Evolutionary conservation across 2,329 filamentous ascomycete genomes (phyloP).

Genomic region (Polychaeton citri): DNA sequence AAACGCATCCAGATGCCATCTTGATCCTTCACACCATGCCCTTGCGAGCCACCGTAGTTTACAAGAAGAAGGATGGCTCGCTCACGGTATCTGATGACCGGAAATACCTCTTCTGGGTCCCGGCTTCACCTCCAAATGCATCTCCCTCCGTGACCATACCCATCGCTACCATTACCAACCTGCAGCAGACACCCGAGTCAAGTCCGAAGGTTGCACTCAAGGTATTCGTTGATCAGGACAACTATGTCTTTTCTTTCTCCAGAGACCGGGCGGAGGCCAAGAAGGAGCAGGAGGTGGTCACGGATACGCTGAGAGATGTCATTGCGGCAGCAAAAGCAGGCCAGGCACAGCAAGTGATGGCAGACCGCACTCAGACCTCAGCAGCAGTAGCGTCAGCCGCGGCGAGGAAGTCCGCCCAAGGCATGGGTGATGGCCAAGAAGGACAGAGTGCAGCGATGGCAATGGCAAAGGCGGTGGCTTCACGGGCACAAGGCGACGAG

Average conservation of each 20-base stretch:
- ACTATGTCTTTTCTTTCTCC: constrained; percentile 83
- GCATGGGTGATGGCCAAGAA: constrained; percentile 9
- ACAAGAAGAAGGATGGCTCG: constrained; percentile 93
- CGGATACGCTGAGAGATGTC: constrained; percentile 65
- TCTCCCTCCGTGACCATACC: constrained; percentile 55
- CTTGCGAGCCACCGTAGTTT: constrained; percentile 54
- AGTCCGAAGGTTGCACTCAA: constrained; percentile 86
- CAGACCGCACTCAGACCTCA: constrained; percentile 9
- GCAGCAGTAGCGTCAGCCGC: constrained; percentile 8
- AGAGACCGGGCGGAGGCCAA: constrained; percentile 56
- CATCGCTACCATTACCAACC: constrained; percentile 70
- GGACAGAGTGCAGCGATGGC: constrained; percentile 56
- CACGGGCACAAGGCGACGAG: constrained; percentile 30
- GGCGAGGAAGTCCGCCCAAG: constrained; percentile 6
- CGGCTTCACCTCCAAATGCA: constrained; percentile 46
- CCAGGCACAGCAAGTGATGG: constrained; percentile 21
- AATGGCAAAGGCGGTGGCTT: constrained; percentile 57
- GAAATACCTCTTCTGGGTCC: constrained; percentile 68
- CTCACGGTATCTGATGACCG: constrained; percentile 63
- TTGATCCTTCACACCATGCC: constrained; percentile 10
- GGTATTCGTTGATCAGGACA: constrained; percentile 65
- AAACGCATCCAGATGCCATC: no score
- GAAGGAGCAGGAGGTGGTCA: constrained; percentile 71
- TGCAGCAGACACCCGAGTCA: constrained; percentile 88
- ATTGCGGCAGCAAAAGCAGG: constrained; percentile 54